Evolutionary conservation across 23 red algal genomes (phyloP).

Genomic region (Pyropia yezoensis): DNA sequence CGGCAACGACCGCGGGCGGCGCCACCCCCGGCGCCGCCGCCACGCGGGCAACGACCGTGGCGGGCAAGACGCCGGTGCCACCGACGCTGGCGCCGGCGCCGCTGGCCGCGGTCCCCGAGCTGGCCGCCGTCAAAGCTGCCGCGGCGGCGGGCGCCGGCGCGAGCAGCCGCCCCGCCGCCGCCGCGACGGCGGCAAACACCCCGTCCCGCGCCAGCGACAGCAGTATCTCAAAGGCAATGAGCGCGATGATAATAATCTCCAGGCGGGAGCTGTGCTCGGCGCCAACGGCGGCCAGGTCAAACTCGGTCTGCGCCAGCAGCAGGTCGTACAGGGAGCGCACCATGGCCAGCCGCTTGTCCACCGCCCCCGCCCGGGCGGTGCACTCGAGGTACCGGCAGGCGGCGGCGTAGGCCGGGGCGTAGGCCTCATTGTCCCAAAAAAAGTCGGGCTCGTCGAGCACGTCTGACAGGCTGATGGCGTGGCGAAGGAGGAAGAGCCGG

Average conservation of each 20-base stretch:
- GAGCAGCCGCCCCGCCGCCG: no score
- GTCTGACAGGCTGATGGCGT: slow-evolving; percentile 74
- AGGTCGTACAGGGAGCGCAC: slow-evolving; percentile 76
- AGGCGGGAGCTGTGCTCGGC: slow-evolving; percentile 54
- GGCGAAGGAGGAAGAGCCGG: slow-evolving; percentile 59
- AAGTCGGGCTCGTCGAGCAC: slow-evolving; percentile 75
- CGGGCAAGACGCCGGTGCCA: no score
- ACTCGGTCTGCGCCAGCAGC: slow-evolving; percentile 45
- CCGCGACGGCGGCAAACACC: neutral
- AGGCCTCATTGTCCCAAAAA: slow-evolving; percentile 76
- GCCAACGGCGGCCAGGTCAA: slow-evolving; percentile 56
- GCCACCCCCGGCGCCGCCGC: no score
- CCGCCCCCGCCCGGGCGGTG: slow-evolving; percentile 48
- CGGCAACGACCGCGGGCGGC: no score
- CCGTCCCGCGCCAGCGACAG: slow-evolving; percentile 44
- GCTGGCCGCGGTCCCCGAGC: no score
- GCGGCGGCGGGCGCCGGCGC: no score
- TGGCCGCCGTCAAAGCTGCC: no score
- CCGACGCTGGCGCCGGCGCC: no score
- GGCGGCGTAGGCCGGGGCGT: slow-evolving; percentile 41
- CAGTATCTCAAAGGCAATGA: slow-evolving; percentile 80
- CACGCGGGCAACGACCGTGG: no score
- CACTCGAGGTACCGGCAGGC: slow-evolving; percentile 77
- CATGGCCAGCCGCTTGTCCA: slow-evolving; percentile 77
- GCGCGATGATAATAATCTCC: slow-evolving; percentile 68